phyloP scores from a whole-genome alignment of 1,284 basidiomycete genomes.

The Tilletia walkeri region DNA sequence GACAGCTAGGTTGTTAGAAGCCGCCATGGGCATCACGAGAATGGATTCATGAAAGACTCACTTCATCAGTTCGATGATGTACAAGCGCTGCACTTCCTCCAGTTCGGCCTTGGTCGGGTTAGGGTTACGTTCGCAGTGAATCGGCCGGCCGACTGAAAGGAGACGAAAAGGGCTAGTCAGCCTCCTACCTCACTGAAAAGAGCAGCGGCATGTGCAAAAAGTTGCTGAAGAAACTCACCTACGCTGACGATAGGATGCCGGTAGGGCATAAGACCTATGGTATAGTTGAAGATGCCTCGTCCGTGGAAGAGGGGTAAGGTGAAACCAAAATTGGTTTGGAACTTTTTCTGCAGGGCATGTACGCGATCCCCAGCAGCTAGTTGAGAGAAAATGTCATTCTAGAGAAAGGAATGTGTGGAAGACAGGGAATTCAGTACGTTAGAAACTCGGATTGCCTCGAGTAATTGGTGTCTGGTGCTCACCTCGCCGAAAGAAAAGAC shows the following conservation, averaged over 20 bases:
- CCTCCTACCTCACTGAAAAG: too few species aligned
- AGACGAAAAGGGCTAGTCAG: background rate
- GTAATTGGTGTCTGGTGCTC: background rate
- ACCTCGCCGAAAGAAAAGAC: conserved; percentile 25
- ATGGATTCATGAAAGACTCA: conserved; percentile 21
- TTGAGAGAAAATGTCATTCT: conserved; percentile 98
- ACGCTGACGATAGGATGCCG: conserved; percentile 90
- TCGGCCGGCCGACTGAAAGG: conserved; percentile 72
- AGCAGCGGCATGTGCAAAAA: too few species aligned
- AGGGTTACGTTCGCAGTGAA: conserved; percentile 72
- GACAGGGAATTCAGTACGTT: background rate
- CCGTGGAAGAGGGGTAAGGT: conserved; percentile 95
- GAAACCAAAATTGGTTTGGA: conserved; percentile 88
- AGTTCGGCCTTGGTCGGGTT: conserved; percentile 80
- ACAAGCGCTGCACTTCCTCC: conserved; percentile 74
- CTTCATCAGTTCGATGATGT: conserved; percentile 73
- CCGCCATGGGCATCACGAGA: background rate
- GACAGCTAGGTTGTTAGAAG: background rate
- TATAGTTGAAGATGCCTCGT: conserved; percentile 67
- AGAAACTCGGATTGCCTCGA: background rate
- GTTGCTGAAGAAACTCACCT: conserved; percentile 50
- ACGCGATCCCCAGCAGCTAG: conserved; percentile 89
- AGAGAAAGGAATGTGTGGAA: conserved; percentile 66
- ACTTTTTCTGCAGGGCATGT: conserved; percentile 80
- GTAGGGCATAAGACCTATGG: conserved; percentile 79